Evolutionary conservation across 2,329 filamentous ascomycete species (phyloP).

Genomic region (Alternaria ethzedia): DNA sequence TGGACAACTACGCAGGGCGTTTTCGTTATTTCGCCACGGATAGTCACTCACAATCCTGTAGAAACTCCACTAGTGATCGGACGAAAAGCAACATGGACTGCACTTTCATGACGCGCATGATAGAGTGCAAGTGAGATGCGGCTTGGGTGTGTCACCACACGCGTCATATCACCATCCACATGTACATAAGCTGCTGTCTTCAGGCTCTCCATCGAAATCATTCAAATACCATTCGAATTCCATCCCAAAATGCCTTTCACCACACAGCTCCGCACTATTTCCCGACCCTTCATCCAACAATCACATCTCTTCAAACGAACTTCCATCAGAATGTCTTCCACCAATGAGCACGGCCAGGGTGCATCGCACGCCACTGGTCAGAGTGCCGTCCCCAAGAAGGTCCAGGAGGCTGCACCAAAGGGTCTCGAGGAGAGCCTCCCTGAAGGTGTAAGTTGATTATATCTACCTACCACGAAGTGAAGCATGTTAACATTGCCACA

Average conservation of each 20-base stretch:
- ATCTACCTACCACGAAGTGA: not conserved
- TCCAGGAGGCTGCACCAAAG: conserved; percentile 49
- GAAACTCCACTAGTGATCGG: not conserved
- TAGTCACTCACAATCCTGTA: not conserved
- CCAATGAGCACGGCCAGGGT: conserved; percentile 50
- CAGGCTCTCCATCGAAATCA: not conserved
- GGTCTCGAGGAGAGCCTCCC: conserved; percentile 50
- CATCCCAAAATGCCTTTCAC: conserved; percentile 22
- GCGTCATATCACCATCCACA: not conserved
- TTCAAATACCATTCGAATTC: conserved; percentile 1
- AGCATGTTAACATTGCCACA: conserved; percentile 12
- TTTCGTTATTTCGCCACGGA: not conserved
- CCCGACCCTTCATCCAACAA: conserved; percentile 23
- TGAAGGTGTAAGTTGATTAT: conserved; percentile 34
- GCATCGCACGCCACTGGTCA: conserved; percentile 51
- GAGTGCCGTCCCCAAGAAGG: conserved; percentile 48
- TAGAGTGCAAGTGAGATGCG: not conserved
- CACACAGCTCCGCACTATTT: conserved; percentile 26
- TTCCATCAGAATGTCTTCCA: conserved; percentile 33
- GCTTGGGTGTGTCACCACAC: not conserved
- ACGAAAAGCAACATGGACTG: not conserved
- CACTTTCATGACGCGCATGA: conserved; percentile 3
- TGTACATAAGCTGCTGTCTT: conserved; percentile 9
- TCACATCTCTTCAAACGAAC: conserved; percentile 16
- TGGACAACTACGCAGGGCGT: not conserved